A percentile compares a stretch with the other conserved stretches of the same genome.
These are phyloP conservation scores for Dacryopinax spathularia DNA, from an alignment of 768 basidiomycete species.

Conservation along the genomic window DNA sequence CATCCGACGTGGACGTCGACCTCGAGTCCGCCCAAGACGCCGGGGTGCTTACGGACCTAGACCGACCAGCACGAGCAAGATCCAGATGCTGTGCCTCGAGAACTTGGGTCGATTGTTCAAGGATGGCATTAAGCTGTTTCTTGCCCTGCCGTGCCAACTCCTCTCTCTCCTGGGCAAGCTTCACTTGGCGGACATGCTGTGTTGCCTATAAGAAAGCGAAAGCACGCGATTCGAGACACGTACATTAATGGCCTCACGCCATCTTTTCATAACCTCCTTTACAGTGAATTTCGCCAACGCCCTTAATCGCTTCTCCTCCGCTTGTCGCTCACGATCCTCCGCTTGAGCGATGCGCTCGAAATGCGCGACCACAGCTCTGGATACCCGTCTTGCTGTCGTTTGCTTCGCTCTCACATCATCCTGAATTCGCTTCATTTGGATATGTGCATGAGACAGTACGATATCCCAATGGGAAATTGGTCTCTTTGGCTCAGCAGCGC, in stretches of 20 bases:
- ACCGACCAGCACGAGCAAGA: conserved; percentile 37
- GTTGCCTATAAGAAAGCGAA: background rate
- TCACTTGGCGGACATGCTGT: conserved; percentile 62
- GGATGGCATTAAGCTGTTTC: conserved; percentile 76
- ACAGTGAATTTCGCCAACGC: conserved; percentile 57
- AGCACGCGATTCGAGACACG: conserved; percentile 21
- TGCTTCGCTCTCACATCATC: conserved; percentile 28
- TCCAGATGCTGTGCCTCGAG: conserved; percentile 71
- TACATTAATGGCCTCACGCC: conserved; percentile 79
- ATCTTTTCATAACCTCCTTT: conserved; percentile 56
- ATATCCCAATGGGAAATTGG: conserved; percentile 23
- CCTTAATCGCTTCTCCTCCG: conserved; percentile 54
- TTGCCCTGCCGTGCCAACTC: conserved; percentile 71
- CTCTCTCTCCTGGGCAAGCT: conserved; percentile 45
- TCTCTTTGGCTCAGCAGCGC: conserved; percentile 13
- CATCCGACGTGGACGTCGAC: background rate
- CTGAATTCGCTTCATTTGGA: conserved; percentile 22
- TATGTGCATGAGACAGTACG: conserved; percentile 24
- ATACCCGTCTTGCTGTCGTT: conserved; percentile 36
- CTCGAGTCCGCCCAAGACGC: background rate
- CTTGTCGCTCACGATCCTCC: conserved; percentile 42
- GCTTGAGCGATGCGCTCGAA: conserved; percentile 56
- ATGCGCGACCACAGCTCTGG: conserved; percentile 51
- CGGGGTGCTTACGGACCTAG: conserved; percentile 36
- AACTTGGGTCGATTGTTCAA: conserved; percentile 77